Percentiles rank a stretch among this genome's conserved stretches.
Conservation (phyloP, 805 yeast species). For the Monosporozyma solicola region DNA sequence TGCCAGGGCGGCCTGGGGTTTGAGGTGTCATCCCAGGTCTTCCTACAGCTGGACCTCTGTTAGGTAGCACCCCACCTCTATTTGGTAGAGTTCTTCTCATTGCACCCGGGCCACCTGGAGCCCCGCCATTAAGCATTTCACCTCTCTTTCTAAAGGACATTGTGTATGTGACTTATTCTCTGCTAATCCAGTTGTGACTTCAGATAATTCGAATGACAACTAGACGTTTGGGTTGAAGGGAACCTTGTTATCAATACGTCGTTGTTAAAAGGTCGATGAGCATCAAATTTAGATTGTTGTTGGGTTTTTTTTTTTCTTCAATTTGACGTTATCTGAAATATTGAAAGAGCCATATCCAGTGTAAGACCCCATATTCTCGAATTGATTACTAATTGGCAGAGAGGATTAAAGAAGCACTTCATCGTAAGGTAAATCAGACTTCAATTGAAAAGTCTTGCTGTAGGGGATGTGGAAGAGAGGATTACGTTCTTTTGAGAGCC, state of each 20-base stretch:
- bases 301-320: not conserved
- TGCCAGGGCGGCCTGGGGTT: not conserved
- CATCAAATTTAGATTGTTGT: not conserved
- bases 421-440: not conserved
- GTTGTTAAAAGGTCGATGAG: not conserved
- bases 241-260: not conserved
- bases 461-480: not conserved
- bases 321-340: not conserved
- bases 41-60: not conserved
- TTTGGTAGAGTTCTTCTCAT: conserved; percentile 2
- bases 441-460: not conserved
- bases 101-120: conserved; percentile 1
- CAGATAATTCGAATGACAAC: not conserved
- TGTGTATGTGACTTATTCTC: not conserved
- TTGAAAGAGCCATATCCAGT: not conserved
- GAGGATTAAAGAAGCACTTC: not conserved
- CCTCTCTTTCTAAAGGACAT: conserved; percentile 58
- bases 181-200: not conserved
- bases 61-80: conserved; percentile 2
- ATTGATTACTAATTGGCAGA: not conserved
- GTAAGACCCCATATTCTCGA: not conserved
- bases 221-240: not conserved
- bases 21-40: not conserved
- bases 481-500: not conserved
- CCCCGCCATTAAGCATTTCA: conserved; percentile 32